Evolutionary conservation across 768 basidiomycete genomes (phyloP).

Genomic region (Leccinum boreale): DNA sequence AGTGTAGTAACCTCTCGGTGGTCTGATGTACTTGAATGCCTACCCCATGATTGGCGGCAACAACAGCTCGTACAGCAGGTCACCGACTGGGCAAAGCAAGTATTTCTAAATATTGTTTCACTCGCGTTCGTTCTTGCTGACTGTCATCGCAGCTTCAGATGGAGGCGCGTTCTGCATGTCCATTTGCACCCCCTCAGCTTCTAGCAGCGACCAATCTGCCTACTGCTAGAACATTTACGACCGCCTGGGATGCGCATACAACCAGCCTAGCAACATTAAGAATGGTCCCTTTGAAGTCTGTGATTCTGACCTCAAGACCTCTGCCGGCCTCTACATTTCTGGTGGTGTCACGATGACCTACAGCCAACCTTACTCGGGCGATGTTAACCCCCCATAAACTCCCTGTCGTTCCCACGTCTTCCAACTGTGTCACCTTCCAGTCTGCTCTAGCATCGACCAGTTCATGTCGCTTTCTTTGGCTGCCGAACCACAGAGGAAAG

Average conservation of each 20-base stretch:
- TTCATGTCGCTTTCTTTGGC: constrained; percentile 77
- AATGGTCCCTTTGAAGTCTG: constrained; percentile 64
- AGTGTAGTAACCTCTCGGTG: constrained; percentile 84
- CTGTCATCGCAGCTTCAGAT: constrained; percentile 49
- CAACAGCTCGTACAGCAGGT: constrained; percentile 49
- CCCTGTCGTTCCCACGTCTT: constrained; percentile 40
- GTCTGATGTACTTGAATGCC: constrained; percentile 59
- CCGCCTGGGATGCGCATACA: constrained; percentile 68
- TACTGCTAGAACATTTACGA: constrained; percentile 75
- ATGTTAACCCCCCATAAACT: constrained; percentile 38
- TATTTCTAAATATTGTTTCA: neutral
- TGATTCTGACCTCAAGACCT: constrained; percentile 58
- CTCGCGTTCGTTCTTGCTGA: neutral
- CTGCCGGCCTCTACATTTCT: constrained; percentile 50
- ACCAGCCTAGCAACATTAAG: constrained; percentile 61
- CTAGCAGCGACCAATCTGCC: constrained; percentile 37
- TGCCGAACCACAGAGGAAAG: constrained; percentile 70
- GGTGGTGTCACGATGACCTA: constrained; percentile 43
- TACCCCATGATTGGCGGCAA: constrained; percentile 42
- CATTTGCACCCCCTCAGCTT: constrained; percentile 55
- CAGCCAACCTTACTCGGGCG: constrained; percentile 38
- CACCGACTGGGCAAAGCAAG: constrained; percentile 64
- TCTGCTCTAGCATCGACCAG: constrained; percentile 59
- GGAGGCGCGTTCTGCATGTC: constrained; percentile 63
- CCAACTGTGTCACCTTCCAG: constrained; percentile 40